phyloP scores from a whole-genome alignment of 2,329 filamentous ascomycete species.

The Fusarium liriodendri region DNA sequence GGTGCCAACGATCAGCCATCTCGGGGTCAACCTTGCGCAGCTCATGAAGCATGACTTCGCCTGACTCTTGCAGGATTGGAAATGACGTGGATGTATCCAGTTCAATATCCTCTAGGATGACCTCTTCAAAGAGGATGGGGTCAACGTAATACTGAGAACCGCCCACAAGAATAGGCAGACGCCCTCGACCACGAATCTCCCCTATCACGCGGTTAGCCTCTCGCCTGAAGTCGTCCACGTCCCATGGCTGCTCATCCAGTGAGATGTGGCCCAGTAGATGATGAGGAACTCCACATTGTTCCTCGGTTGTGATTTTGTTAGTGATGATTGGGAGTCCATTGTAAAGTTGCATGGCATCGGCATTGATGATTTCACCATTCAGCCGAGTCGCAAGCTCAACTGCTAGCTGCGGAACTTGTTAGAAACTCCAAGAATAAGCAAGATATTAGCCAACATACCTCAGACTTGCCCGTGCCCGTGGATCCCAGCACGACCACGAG shows the following conservation, averaged over 20 bases:
- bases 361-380: slow-evolving; percentile 95
- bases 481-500: slow-evolving; percentile 87
- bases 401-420: slow-evolving; percentile 71
- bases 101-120: slow-evolving; percentile 61
- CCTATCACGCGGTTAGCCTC: slow-evolving; percentile 76
- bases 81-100: slow-evolving; percentile 57
- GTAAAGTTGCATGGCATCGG: slow-evolving; percentile 98
- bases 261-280: slow-evolving; percentile 86
- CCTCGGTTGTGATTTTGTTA: slow-evolving; percentile 84
- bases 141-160: slow-evolving; percentile 97
- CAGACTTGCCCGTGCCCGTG: slow-evolving; percentile 93
- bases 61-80: slow-evolving; percentile 78
- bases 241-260: slow-evolving; percentile 84
- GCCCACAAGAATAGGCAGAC: slow-evolving; percentile 89
- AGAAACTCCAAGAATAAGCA: neutral
- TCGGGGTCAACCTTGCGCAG: slow-evolving; percentile 84
- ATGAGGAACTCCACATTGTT: slow-evolving; percentile 84
- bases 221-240: slow-evolving; percentile 79
- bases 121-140: slow-evolving; percentile 80
- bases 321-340: slow-evolving; percentile 92
- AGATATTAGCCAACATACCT: slow-evolving; percentile 65
- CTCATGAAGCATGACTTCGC: slow-evolving; percentile 77
- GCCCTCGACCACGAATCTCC: slow-evolving; percentile 82
- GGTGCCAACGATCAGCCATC: slow-evolving; percentile 95
- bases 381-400: slow-evolving; percentile 86